Conservation (phyloP, 177 flowering plant species). For the Vitis hybrid region DNA sequence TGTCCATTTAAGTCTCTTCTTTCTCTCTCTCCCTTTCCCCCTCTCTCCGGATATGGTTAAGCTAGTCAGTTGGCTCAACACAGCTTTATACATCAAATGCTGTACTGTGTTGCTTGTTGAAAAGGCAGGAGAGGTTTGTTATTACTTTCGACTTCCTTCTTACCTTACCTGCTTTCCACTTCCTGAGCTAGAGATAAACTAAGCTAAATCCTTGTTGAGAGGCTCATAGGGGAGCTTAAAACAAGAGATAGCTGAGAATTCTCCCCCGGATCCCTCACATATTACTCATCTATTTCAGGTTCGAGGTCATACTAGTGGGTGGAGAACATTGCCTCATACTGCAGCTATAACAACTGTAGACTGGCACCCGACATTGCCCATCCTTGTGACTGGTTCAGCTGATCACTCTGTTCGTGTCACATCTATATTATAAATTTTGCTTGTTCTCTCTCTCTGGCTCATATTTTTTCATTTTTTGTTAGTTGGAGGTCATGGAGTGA, state of each 20-base stretch:
- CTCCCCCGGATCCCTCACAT: not conserved
- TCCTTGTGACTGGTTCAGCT: constrained; percentile 86
- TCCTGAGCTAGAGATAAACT: no score
- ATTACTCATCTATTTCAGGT: constrained; percentile 39
- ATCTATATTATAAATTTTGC: constrained; percentile 33
- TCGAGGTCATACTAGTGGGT: constrained; percentile 47
- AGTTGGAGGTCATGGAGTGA: not conserved
- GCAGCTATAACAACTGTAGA: constrained; percentile 88
- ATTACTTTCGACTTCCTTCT: no score
- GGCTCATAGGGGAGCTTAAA: no score
- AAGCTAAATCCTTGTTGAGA: no score
- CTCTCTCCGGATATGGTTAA: not conserved
- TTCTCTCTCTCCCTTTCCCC: constrained; percentile 3
- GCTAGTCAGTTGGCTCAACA: no score
- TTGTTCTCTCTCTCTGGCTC: not conserved
- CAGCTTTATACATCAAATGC: no score
- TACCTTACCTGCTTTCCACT: no score
- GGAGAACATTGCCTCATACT: constrained; percentile 72
- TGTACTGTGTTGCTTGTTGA: no score
- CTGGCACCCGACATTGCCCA: constrained; percentile 93
- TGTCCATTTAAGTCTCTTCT: not conserved
- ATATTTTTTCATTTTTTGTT: not conserved
- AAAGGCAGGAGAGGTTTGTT: no score
- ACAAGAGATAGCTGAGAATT: not conserved
- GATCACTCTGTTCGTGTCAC: constrained; percentile 88